Percentiles rank a stretch among this genome's conserved stretches.
These are phyloP conservation scores for Pyrenophora teres DNA, from an alignment of 2,329 filamentous ascomycete genomes.

Conservation along the genomic window DNA sequence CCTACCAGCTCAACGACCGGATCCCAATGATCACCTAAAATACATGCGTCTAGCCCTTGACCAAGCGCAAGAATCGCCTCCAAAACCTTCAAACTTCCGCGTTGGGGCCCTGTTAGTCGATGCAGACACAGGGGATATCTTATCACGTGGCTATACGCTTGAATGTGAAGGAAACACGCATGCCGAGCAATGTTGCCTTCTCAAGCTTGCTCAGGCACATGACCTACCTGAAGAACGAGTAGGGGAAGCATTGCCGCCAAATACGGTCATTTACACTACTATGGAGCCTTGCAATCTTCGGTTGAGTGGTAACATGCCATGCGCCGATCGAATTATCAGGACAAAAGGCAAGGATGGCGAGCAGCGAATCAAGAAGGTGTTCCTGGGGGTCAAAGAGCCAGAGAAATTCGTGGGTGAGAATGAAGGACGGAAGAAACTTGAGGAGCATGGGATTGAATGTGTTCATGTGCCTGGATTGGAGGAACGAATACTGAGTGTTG, in stretches of 20 bases:
- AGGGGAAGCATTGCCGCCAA: conserved; percentile 55
- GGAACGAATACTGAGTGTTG: conserved; percentile 77
- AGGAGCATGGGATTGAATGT: conserved; percentile 73
- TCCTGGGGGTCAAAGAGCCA: conserved; percentile 86
- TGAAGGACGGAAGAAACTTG: conserved; percentile 70
- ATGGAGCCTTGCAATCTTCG: conserved; percentile 83
- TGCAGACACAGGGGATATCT: conserved; percentile 60
- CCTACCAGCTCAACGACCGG: conserved; percentile 20
- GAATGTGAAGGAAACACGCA: conserved; percentile 93
- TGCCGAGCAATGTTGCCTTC: conserved; percentile 88
- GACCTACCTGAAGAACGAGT: conserved; percentile 60
- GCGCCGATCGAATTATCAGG: conserved; percentile 76
- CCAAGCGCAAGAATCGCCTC: conserved; percentile 78
- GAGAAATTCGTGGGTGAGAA: conserved; percentile 88
- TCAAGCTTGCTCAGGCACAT: conserved; percentile 63
- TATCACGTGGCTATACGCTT: conserved; percentile 86
- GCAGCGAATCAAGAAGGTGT: conserved; percentile 73
- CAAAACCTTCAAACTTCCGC: conserved; percentile 88
- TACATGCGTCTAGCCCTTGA: conserved; percentile 74
- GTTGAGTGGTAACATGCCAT: conserved; percentile 74
- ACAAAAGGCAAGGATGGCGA: conserved; percentile 52
- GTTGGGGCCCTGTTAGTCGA: conserved; percentile 88
- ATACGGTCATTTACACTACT: conserved; percentile 80
- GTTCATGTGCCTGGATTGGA: conserved; percentile 76
- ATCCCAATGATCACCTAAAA: conserved; percentile 38